Base-by-base conservation (phyloP, 768 basidiomycete species). In the Amyloporia xantha region DNA sequence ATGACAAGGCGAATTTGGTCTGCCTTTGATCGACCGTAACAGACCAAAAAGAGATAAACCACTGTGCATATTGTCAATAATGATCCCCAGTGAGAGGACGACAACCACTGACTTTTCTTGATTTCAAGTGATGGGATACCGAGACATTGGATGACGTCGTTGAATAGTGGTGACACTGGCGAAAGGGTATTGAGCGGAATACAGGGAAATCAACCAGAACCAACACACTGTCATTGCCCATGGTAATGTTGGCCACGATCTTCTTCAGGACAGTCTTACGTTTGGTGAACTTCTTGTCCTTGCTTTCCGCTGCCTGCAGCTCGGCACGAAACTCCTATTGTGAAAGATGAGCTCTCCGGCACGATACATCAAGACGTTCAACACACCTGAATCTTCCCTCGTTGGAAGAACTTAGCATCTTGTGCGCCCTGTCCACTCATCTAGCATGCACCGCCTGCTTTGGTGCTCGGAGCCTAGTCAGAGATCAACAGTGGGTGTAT, bases 231-330 rank as follows among this genome's bases (percentile, higher is more conserved):
- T 98, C 94, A 63, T 93, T 96, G 38, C 96, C 96, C 94, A 99
- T 98, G 3, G 96, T 99, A 67, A 98, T 98, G 67, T 97, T 97
- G 36, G 96, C 96, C 11, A 97, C 92, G 52, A 97, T 86, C 74
- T 94, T 95, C 78, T 99, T 98, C 59, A 98, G 69, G 17, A 91
- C 86, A 0, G 82, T 93, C 78, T 93, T 98, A 59, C 93, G 80
- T 68, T 94, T 94, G 57, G 81, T 71, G 56, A 79, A 98, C 60
- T 93, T 95, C 77, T 97, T 99, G 76, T 99, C 96, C 70, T 96
- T 96, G 54, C 85, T 75, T 65, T 92, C 91, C 7, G 90, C 87
- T 41, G 89, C 87, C 65, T 90, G 87, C 38, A 96, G 78, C 65
- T 97, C 93, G 54, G 85, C 79, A 47, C 91, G 85, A 62, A 94